These are phyloP conservation scores for Ophiostoma sp. DNA, from an alignment of 2,329 filamentous ascomycete genomes.

Conservation along the genomic window DNA sequence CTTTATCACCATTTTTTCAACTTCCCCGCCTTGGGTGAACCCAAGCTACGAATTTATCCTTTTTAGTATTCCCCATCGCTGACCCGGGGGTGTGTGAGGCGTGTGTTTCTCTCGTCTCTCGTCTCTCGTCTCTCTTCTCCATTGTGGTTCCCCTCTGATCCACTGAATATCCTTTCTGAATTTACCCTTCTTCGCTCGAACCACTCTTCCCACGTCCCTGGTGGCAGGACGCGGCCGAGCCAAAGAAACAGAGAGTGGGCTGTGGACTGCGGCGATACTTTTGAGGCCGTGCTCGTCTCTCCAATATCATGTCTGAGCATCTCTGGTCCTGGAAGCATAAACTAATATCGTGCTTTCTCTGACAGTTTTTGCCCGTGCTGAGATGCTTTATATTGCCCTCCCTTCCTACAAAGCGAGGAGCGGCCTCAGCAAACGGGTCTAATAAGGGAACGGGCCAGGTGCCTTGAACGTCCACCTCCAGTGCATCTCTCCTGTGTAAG, in stretches of 20 bases:
- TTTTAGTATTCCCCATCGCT: not conserved
- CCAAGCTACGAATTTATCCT: conserved; percentile 9
- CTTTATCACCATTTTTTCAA: not conserved
- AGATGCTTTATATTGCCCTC: not conserved
- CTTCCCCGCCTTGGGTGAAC: not conserved
- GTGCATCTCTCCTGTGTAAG: too few species aligned
- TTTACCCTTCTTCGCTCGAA: not conserved
- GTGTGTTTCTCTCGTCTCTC: not conserved
- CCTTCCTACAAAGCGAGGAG: not conserved
- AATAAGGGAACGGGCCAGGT: not conserved
- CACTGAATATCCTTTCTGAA: not conserved
- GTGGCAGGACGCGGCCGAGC: conserved; percentile 14
- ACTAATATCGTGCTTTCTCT: not conserved
- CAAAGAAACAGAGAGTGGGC: not conserved
- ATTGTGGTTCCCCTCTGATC: not conserved
- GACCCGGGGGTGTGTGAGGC: not conserved
- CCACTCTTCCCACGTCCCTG: conserved; percentile 11
- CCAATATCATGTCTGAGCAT: too few species aligned
- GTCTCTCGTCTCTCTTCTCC: not conserved
- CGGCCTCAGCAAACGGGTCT: not conserved
- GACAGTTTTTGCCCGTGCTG: not conserved
- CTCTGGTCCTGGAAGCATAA: too few species aligned
- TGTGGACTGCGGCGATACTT: not conserved
- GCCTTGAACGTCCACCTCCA: too few species aligned
- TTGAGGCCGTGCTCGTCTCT: too few species aligned